These are phyloP conservation scores for Cryptococcus sp. DNA, from an alignment of 1,284 basidiomycete genomes.

Conservation along the genomic window DNA sequence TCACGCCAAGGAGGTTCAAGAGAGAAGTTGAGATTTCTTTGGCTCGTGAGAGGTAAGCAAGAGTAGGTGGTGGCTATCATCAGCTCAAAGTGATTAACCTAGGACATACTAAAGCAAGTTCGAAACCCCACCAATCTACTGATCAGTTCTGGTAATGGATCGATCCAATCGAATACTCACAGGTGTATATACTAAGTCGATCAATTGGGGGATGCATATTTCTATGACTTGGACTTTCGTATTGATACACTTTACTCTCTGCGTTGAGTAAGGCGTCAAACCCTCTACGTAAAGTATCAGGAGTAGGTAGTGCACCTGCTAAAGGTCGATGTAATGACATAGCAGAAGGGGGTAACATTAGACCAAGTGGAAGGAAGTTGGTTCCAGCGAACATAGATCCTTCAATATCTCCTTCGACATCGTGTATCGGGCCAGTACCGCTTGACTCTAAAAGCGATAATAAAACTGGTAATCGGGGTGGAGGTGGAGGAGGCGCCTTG, in stretches of 20 bases:
- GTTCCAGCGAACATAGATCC: background rate
- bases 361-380: slow-evolving; percentile 8
- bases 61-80: slow-evolving; percentile 11
- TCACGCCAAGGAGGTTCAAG: slow-evolving; percentile 15
- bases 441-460: slow-evolving; percentile 9
- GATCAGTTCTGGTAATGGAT: background rate
- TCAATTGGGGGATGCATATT: slow-evolving; percentile 16
- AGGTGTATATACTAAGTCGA: slow-evolving; percentile 17
- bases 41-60: slow-evolving; percentile 12
- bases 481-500: slow-evolving; percentile 3
- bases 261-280: slow-evolving; percentile 20
- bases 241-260: slow-evolving; percentile 17
- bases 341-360: slow-evolving; percentile 12
- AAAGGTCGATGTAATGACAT: slow-evolving; percentile 14
- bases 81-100: background rate
- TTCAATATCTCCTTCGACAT: background rate
- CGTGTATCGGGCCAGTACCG: background rate
- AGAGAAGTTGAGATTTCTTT: slow-evolving; percentile 14
- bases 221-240: slow-evolving; percentile 14
- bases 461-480: slow-evolving; percentile 11
- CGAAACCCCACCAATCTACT: slow-evolving; percentile 26
- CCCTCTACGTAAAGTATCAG: slow-evolving; percentile 13
- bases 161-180: slow-evolving; percentile 8
- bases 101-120: slow-evolving; percentile 14
- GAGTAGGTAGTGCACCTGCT: slow-evolving; percentile 12